phyloP scores from a whole-genome alignment of 73 alveolate genomes.

The Paramecium caudatum region DNA sequence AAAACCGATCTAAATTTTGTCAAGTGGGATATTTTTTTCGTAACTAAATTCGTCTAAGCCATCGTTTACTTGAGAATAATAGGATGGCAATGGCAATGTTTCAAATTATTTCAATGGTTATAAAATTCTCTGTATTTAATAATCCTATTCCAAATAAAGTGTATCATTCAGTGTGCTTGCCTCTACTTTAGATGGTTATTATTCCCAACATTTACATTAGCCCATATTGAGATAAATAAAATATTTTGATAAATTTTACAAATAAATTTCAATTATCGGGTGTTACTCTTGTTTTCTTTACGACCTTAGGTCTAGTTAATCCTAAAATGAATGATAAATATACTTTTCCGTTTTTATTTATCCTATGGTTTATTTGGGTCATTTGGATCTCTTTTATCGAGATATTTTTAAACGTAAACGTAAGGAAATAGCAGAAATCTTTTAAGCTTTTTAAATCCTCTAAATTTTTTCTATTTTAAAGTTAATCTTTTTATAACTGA shows the following conservation, averaged over 20 bases:
- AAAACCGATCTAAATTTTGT: neutral
- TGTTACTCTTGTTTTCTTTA: neutral
- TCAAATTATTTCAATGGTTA: neutral
- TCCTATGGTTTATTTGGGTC: slow-evolving; percentile 12
- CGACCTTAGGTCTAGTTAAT: neutral
- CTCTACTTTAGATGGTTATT: neutral
- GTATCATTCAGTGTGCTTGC: neutral
- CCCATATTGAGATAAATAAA: slow-evolving; percentile 13
- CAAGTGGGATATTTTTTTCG: slow-evolving; percentile 19
- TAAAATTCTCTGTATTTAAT: neutral
- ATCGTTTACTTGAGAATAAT: slow-evolving; percentile 19
- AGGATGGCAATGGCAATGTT: slow-evolving; percentile 33
- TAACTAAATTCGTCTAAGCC: neutral
- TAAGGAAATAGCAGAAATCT: neutral
- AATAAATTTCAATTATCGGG: neutral
- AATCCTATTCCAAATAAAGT: neutral
- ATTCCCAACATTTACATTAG: slow-evolving; percentile 28
- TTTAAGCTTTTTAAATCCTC: slow-evolving; percentile 30
- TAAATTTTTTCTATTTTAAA: neutral
- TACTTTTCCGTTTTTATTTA: slow-evolving; percentile 1
- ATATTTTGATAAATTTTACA: neutral
- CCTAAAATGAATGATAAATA: neutral
- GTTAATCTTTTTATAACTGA: neutral
- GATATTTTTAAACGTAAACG: neutral
- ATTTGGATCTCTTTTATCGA: slow-evolving; percentile 3